Evolutionary conservation across 768 basidiomycete genomes (phyloP).

Genomic region (Mycena venus): DNA sequence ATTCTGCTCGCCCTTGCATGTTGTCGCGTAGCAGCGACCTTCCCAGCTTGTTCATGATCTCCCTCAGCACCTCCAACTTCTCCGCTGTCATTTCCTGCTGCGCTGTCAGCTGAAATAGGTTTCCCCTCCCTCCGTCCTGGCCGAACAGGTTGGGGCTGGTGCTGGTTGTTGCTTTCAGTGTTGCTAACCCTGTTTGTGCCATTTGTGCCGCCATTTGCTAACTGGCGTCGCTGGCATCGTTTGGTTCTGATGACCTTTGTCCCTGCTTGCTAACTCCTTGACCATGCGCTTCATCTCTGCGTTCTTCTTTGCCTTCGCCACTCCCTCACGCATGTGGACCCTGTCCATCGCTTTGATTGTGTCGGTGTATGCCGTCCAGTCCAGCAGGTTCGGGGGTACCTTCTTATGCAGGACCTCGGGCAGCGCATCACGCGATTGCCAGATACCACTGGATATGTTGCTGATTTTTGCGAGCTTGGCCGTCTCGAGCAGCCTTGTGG

Average conservation of each 20-base stretch:
- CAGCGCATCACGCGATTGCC: conserved; percentile 14
- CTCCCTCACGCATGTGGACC: too few species aligned
- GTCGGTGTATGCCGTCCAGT: not conserved
- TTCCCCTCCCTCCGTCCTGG: not conserved
- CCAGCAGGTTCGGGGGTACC: not conserved
- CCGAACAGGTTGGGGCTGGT: not conserved
- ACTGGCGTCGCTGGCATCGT: not conserved
- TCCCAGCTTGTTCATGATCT: not conserved
- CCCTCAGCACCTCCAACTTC: not conserved
- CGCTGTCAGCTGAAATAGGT: not conserved
- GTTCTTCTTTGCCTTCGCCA: not conserved
- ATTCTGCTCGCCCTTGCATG: not conserved
- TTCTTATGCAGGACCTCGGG: conserved; percentile 10
- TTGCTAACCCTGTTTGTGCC: not conserved
- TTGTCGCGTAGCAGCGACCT: not conserved
- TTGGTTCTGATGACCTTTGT: not conserved
- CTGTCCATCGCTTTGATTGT: conserved; percentile 15
- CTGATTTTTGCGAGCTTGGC: conserved; percentile 1
- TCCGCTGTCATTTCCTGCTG: not conserved
- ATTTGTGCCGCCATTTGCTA: conserved; percentile 1
- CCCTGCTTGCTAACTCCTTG: not conserved
- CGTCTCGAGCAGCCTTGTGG: conserved; percentile 6
- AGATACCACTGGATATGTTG: conserved; percentile 3
- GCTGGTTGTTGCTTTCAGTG: not conserved
- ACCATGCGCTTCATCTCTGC: not conserved